Percentiles rank a stretch among this genome's conserved stretches.
Evolutionary conservation across 176 grass and related monocot species (phyloP).

Genomic region (Aegilops longissima): DNA sequence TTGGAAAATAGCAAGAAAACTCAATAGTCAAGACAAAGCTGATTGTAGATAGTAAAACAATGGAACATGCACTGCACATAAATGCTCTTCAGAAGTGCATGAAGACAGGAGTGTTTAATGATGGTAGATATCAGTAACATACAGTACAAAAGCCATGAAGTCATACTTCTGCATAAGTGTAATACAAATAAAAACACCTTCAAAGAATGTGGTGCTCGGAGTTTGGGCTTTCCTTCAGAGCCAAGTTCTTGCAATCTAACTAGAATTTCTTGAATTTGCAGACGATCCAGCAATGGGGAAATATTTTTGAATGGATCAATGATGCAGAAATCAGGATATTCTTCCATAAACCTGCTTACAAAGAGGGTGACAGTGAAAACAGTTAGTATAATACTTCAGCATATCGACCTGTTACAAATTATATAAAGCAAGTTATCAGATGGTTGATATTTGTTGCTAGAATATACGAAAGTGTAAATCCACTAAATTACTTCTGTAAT

Average conservation of each 20-base stretch:
- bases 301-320: constrained; percentile 83
- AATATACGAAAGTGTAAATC: neutral
- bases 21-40: neutral
- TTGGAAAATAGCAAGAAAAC: constrained; percentile 21
- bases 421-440: neutral
- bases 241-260: constrained; percentile 59
- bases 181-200: constrained; percentile 60
- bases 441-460: constrained; percentile 7
- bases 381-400: neutral
- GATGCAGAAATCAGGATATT: constrained; percentile 56
- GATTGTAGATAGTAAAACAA: neutral
- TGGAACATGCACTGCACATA: neutral
- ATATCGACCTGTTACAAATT: neutral
- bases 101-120: neutral
- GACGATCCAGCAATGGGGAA: constrained; percentile 82
- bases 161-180: neutral
- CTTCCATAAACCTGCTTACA: constrained; percentile 67
- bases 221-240: constrained; percentile 40
- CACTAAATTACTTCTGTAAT: constrained; percentile 3
- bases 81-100: neutral
- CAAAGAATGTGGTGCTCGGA: constrained; percentile 72
- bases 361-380: constrained; percentile 17
- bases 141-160: neutral
- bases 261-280: constrained; percentile 86
- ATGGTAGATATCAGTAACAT: neutral